Evolutionary conservation across 352 stramenopile species (phyloP), one percentile per base, ranked within the genome.

Genomic region (Phytophthora colocasiae): DNA sequence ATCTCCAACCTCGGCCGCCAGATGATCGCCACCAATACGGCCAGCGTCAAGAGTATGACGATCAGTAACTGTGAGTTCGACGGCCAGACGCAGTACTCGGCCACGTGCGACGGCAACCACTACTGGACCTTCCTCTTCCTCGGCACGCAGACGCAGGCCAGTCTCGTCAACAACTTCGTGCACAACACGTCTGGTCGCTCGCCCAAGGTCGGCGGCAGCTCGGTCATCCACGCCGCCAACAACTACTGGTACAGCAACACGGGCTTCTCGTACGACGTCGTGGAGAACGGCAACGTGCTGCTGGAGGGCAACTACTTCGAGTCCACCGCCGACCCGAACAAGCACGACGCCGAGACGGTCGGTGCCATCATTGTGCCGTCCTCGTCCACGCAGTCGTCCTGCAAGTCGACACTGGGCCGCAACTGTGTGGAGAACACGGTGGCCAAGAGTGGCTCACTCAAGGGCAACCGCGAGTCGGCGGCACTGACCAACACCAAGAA

Each of bases 21-120:
- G 51, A 81, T 84, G 69, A 60, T 84, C 27, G 63, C 62, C 5
- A 78, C 63, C 11, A 64, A 68, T 44, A 43, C 53, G 10, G 75
- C 69, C 17, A 68, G 75, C n/a, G 71, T 78, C 3, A 70, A 73
- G 27, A 81, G 66, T 39, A 31, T 85, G 43, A 87, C 78, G 12
- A 79, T 87, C 64, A 83, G 70, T 22, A 83, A 84, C 66, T 80
- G 39, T 15, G 75, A 85, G 27, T 87, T 85, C 62, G 76, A 87
- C 48, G 78, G 78, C 5, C 34, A 48, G 17, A 83, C 78, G 5
- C 17, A 60, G 27, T 83, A 71, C 62, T 83, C 75, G 19, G 57
- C 73, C 9, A 73, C 78, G 15, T 87, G 78, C 52, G 75, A 87
- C 24, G 73, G 71, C 29, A 72, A 66, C 55, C 78, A 87, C 65